Percentiles rank a stretch among this genome's conserved stretches.
Conservation (phyloP, 129 eudicot species). For the Tanacetum coccineum region DNA sequence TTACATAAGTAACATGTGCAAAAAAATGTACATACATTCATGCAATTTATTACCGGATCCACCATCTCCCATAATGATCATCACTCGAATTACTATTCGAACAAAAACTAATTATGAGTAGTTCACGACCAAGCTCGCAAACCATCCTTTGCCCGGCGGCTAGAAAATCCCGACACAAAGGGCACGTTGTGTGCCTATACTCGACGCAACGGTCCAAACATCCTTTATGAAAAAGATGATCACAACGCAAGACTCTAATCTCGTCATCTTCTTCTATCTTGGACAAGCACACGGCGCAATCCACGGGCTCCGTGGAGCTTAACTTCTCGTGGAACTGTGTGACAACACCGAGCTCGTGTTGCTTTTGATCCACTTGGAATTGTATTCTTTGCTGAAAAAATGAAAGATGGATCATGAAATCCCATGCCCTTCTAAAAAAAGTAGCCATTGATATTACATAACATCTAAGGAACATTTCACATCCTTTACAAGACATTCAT, state of each 20-base stretch:
- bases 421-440: constrained; percentile 21
- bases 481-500: background rate
- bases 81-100: constrained; percentile 3
- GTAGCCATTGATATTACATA: background rate
- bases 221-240: constrained; percentile 33
- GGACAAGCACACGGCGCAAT: constrained; percentile 32
- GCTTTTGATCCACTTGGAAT: background rate
- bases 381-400: constrained; percentile 22
- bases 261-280: constrained; percentile 30
- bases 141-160: constrained; percentile 20
- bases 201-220: constrained; percentile 37
- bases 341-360: background rate
- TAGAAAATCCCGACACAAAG: constrained; percentile 30
- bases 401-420: constrained; percentile 20
- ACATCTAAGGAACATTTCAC: constrained; percentile 5
- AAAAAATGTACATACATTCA: too few relatives aligned
- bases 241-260: constrained; percentile 23
- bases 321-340: constrained; percentile 1
- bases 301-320: background rate
- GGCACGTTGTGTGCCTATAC: constrained; percentile 24
- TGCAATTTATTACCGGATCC: constrained; percentile 12
- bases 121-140: constrained; percentile 23
- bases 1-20: too few relatives aligned
- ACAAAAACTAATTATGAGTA: background rate
- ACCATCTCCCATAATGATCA: constrained; percentile 21